A percentile compares a stretch with the other conserved stretches of the same genome.
phyloP scores from a whole-genome alignment of 352 stramenopile species.

The Phytopythium chamaehyphon region DNA sequence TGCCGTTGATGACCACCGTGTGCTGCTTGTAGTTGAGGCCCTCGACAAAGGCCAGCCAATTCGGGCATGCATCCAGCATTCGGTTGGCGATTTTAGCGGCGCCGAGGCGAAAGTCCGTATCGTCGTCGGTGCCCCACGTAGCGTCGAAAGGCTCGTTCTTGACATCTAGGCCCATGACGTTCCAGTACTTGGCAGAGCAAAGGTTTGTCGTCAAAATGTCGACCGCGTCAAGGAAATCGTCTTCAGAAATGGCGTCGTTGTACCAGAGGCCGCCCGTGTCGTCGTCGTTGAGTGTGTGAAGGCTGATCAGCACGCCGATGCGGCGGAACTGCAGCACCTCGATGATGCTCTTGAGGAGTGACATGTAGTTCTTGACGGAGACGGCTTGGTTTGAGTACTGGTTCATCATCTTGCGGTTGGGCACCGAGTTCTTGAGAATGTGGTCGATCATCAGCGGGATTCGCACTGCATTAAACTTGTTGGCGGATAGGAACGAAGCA shows the following conservation, averaged over 20 bases:
- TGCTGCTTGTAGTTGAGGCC: slow-evolving; percentile 25
- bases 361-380: slow-evolving; percentile 23
- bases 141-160: slow-evolving; percentile 39
- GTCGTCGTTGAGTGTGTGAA: slow-evolving; percentile 31
- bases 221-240: slow-evolving; percentile 36
- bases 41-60: slow-evolving; percentile 35
- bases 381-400: slow-evolving; percentile 23
- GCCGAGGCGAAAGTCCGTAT: slow-evolving; percentile 19
- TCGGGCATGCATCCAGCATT: slow-evolving; percentile 27
- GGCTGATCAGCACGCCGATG: slow-evolving; percentile 39
- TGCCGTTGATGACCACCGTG: slow-evolving; percentile 20
- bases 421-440: slow-evolving; percentile 24
- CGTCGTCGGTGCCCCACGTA: slow-evolving; percentile 18
- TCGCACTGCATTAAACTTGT: slow-evolving; percentile 35
- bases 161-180: slow-evolving; percentile 32
- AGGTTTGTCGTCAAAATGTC: slow-evolving; percentile 36
- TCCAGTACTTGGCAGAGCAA: slow-evolving; percentile 43
- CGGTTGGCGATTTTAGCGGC: slow-evolving; percentile 17
- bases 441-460: slow-evolving; percentile 27
- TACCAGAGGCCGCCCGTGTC: slow-evolving; percentile 41
- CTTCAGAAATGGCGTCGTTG: slow-evolving; percentile 25
- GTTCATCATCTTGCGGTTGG: slow-evolving; percentile 25
- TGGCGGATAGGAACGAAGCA: slow-evolving; percentile 25
- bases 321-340: slow-evolving; percentile 20
- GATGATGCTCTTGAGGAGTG: slow-evolving; percentile 24